Evolutionary conservation across 805 yeast genomes (phyloP).

Genomic region (Wickerhamomyces silvicola): DNA sequence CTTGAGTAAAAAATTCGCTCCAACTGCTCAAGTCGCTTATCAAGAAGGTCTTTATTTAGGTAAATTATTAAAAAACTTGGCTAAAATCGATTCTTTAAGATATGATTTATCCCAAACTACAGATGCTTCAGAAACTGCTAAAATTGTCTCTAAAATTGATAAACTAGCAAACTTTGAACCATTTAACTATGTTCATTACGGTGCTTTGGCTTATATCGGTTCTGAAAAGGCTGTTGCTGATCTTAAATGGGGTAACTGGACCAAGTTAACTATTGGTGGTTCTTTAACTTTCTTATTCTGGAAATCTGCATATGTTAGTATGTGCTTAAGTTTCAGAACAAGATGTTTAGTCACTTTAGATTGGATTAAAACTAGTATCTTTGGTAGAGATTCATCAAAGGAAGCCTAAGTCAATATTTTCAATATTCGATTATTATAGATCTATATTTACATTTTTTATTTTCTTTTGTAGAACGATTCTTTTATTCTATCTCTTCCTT

Average conservation of each 20-base stretch:
- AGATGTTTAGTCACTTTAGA: conserved; percentile 80
- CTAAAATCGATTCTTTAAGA: conserved; percentile 54
- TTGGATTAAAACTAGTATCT: conserved; percentile 81
- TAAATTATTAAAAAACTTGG: conserved; percentile 55
- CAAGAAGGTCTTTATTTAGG: conserved; percentile 88
- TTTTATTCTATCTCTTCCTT: no score
- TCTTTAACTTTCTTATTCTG: conserved; percentile 84
- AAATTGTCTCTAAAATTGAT: conserved; percentile 28
- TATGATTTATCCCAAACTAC: conserved; percentile 32
- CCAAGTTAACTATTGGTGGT: conserved; percentile 78
- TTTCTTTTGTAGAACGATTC: no score
- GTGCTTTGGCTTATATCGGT: conserved; percentile 92
- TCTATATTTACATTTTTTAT: no score
- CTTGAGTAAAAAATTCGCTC: conserved; percentile 77
- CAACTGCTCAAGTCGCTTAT: conserved; percentile 96
- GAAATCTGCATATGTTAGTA: conserved; percentile 89
- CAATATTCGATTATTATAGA: no score
- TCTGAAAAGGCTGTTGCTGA: conserved; percentile 93
- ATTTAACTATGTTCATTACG: conserved; percentile 82
- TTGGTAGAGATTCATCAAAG: conserved; percentile 75
- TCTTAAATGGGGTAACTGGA: conserved; percentile 72
- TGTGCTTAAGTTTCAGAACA: conserved; percentile 87
- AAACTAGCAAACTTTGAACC: conserved; percentile 44
- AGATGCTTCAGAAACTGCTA: conserved; percentile 31
- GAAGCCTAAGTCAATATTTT: conserved; percentile 10